These are phyloP conservation scores for Talaromyces sp. DNA, from an alignment of 2,329 filamentous ascomycete genomes.

Conservation along the genomic window DNA sequence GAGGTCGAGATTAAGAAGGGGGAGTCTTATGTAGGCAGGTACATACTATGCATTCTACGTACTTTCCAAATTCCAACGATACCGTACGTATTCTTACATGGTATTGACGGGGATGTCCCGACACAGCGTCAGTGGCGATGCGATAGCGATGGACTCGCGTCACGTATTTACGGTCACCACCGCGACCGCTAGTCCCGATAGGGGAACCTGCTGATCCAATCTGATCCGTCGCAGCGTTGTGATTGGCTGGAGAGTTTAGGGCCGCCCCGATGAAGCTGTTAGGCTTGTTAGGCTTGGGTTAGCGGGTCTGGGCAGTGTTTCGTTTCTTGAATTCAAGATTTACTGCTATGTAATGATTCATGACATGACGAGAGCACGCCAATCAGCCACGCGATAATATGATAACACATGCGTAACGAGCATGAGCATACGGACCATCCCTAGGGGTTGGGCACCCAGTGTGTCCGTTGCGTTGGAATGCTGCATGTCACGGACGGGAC, in stretches of 20 bases:
- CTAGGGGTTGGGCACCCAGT: background rate
- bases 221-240: background rate
- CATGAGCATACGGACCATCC: background rate
- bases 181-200: background rate
- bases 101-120: background rate
- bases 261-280: constrained; percentile 3
- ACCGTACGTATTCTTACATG: no score
- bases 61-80: no score
- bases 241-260: background rate
- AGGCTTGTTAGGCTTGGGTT: no score
- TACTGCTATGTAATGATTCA: no score
- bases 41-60: background rate
- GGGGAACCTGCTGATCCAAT: background rate
- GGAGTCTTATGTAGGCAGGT: background rate
- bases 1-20: background rate
- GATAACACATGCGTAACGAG: background rate
- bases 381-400: background rate
- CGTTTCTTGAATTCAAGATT: background rate
- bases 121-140: constrained; percentile 4
- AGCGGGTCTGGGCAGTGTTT: constrained; percentile 12
- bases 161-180: constrained; percentile 1
- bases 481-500: no score
- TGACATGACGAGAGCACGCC: background rate
- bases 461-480: no score
- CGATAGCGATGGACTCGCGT: background rate